Base-by-base conservation (phyloP, 169 alveolate species). In the Cystoisospora suis region DNA sequence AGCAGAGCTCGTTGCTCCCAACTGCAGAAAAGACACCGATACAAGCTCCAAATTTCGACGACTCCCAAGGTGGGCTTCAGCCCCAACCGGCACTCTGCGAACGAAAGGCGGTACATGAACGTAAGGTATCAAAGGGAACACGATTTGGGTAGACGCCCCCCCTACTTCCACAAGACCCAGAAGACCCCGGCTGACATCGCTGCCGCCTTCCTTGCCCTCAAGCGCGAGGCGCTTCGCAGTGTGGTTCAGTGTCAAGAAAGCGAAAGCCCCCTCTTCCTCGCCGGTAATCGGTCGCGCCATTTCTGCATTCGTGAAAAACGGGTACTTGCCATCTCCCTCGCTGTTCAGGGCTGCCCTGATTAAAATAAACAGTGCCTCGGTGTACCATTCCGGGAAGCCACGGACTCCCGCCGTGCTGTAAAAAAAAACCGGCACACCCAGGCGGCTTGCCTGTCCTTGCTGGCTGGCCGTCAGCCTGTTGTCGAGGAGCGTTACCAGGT, bases 391-490 rank as follows among this genome's bases (percentile, higher is more conserved):
- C 47, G 17, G 90, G 27, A 70, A 36, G 42, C 61, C 90, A 6
- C 90, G 79, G 3, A 85, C 79, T 42, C 90, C 90, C 0, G 81
- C 90, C 27, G 90, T 85, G 58, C 81, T 59, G 81, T 53, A 47
- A 32, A 85, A 53, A 29, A 85, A 0, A 3, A 85, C 81, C 7
- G 90, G 90, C 32, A 85, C 46, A 29, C 90, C 90, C 36, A 85
- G 80, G 0, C 36, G 44, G 36, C 42, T 85, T 45, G 90, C 90
- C 3, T 59, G 42, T 32, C 44, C 53, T 6, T 7, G 42, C 32
- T 85, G 81, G 4, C 0, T 17, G 2, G 38, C 69, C 23, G 45
- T 34, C 29, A 85, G 69, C 29, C 44, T 40, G 81, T 58, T 61
- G 42, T 58, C 0, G 15, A 85, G 12, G 44, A 85, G 38, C 4